Conservation (phyloP, 352 stramenopile species). For the Phytophthora ohioensis region DNA sequence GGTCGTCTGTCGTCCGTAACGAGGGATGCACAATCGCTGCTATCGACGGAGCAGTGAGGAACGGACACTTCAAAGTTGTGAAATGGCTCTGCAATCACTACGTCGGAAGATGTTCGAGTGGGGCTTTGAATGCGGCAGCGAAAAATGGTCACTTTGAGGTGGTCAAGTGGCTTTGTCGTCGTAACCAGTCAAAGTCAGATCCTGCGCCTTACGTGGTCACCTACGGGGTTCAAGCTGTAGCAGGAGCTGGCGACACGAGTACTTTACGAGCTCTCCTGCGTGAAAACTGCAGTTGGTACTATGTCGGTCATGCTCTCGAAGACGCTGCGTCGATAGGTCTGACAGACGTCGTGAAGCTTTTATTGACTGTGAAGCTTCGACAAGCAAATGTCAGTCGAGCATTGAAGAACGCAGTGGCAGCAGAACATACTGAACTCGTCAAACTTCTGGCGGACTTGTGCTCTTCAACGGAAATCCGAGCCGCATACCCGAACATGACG, state of each 20-base stretch:
- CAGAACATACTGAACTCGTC: conserved; percentile 16
- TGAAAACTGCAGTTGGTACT: conserved; percentile 34
- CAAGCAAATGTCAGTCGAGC: conserved; percentile 30
- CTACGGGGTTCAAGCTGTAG: conserved; percentile 26
- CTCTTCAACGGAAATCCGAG: conserved; percentile 19
- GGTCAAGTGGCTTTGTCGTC: conserved; percentile 32
- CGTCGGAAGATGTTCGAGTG: conserved; percentile 26
- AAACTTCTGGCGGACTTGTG: conserved; percentile 25
- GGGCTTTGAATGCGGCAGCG: conserved; percentile 31
- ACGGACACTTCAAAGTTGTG: conserved; percentile 34
- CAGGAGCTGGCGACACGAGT: conserved; percentile 12
- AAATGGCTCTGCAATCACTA: conserved; percentile 36
- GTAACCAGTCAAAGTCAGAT: conserved; percentile 7
- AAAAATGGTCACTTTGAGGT: conserved; percentile 33
- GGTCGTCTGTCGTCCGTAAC: conserved; percentile 30
- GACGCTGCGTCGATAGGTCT: conserved; percentile 21
- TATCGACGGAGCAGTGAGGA: conserved; percentile 26
- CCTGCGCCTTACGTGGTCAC: conserved; percentile 22
- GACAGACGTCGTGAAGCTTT: conserved; percentile 20
- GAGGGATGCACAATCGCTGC: conserved; percentile 35
- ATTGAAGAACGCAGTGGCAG: conserved; percentile 19
- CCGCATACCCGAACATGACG: conserved; percentile 7
- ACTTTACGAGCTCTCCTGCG: conserved; percentile 21
- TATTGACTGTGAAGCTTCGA: conserved; percentile 25
- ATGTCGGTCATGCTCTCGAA: conserved; percentile 24